Percentiles rank a stretch among this genome's conserved stretches.
Evolutionary conservation across 257 asterid species (phyloP).

Genomic region (Thymus mandschuricus): DNA sequence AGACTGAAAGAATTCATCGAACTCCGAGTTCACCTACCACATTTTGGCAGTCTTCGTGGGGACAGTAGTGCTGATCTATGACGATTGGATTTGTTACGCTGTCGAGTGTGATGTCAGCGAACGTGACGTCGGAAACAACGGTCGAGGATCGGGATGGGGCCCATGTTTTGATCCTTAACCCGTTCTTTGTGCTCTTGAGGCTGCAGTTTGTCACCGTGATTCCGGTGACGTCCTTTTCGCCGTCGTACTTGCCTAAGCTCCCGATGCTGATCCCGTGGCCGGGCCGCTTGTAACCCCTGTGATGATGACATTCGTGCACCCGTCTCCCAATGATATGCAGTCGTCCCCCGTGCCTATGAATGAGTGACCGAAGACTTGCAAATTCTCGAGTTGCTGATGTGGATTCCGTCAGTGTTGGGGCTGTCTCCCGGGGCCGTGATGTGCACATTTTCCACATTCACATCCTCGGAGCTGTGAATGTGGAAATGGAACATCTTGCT

Average conservation of each 20-base stretch:
- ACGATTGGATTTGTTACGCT: conserved; percentile 51
- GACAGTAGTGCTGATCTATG: conserved; percentile 67
- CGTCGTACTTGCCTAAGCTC: conserved; percentile 44
- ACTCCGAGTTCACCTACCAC: neutral
- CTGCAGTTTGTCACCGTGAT: conserved; percentile 37
- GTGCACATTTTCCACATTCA: conserved; percentile 28
- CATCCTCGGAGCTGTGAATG: conserved; percentile 34
- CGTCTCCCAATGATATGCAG: conserved; percentile 54
- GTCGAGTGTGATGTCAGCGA: conserved; percentile 30
- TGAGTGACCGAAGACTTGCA: conserved; percentile 20
- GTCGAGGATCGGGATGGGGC: conserved; percentile 37
- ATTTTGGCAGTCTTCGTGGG: conserved; percentile 16
- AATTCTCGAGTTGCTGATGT: conserved; percentile 36
- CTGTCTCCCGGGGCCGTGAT: conserved; percentile 55
- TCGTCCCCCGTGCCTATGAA: conserved; percentile 63
- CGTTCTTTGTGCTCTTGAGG: conserved; percentile 44
- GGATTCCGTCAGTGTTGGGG: conserved; percentile 78
- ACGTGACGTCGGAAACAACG: conserved; percentile 39
- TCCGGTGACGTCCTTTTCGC: conserved; percentile 33
- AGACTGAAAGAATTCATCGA: too few relatives aligned
- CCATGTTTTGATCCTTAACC: conserved; percentile 67
- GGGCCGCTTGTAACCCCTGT: conserved; percentile 48
- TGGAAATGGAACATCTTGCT: conserved; percentile 59
- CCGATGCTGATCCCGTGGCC: conserved; percentile 75
- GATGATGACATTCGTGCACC: conserved; percentile 38